These are phyloP conservation scores for Santalum album DNA, from an alignment of 164 flowering plant species.

Conservation along the genomic window DNA sequence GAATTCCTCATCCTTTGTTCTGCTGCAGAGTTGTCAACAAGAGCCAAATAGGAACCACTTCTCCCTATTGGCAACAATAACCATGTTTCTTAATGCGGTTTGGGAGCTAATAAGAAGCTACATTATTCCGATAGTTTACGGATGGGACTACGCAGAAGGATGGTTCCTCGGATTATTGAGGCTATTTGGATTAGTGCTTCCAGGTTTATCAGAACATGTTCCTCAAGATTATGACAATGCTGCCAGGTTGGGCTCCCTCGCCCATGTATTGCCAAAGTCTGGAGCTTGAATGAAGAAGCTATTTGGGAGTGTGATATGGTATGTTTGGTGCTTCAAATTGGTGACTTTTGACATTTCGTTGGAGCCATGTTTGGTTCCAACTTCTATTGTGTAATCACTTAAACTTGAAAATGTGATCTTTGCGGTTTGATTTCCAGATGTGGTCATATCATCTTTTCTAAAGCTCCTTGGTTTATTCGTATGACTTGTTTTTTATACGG, in stretches of 20 bases:
- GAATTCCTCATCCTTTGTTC: too few species aligned
- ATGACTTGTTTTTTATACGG: too few species aligned
- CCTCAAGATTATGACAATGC: not conserved
- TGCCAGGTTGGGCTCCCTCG: not conserved
- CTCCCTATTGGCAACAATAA: not conserved
- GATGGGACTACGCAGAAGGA: not conserved
- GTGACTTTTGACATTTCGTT: too few species aligned
- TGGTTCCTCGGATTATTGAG: not conserved
- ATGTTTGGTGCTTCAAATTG: too few species aligned
- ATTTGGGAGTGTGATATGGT: too few species aligned
- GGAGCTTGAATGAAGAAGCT: not conserved
- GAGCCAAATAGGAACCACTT: not conserved
- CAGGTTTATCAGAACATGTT: not conserved
- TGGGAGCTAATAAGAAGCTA: slow-evolving; percentile 4
- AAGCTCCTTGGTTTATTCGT: too few species aligned
- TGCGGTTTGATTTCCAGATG: too few species aligned
- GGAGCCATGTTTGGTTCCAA: too few species aligned
- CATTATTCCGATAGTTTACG: not conserved
- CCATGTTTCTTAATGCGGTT: not conserved
- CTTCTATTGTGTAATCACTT: too few species aligned
- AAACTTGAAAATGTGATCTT: too few species aligned
- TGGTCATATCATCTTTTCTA: too few species aligned
- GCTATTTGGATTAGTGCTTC: not conserved
- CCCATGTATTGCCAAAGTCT: not conserved
- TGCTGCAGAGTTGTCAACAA: too few species aligned